Evolutionary conservation across 2,329 filamentous ascomycete species (phyloP).

Genomic region (Aureobasidium sp.): DNA sequence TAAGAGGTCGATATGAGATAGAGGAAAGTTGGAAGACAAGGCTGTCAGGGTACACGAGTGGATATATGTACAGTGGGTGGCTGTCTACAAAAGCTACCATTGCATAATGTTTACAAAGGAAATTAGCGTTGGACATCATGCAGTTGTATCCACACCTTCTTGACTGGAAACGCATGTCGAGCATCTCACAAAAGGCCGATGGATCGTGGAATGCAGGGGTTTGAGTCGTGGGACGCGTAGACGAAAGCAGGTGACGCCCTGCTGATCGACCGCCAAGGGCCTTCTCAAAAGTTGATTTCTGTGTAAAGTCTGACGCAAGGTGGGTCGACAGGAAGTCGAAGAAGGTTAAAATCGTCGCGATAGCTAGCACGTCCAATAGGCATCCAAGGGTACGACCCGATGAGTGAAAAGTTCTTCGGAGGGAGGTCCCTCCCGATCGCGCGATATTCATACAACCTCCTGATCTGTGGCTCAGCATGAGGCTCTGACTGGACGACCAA

Average conservation of each 20-base stretch:
- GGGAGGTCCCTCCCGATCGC: not conserved
- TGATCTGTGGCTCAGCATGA: not conserved
- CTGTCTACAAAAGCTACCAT: not conserved
- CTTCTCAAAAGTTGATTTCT: not conserved
- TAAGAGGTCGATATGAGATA: not conserved
- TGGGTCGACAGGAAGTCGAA: not conserved
- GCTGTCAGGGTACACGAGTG: not conserved
- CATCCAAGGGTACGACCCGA: not conserved
- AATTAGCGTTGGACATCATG: slow-evolving; percentile 5
- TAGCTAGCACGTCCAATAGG: not conserved
- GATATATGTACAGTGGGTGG: slow-evolving; percentile 9
- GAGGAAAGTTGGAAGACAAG: not conserved
- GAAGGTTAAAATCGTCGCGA: not conserved
- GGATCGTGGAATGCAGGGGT: slow-evolving; percentile 12
- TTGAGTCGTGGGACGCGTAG: not conserved
- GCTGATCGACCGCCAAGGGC: slow-evolving; percentile 1
- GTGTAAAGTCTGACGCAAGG: slow-evolving; percentile 4
- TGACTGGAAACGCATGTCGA: slow-evolving; percentile 6
- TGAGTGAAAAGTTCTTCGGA: not conserved
- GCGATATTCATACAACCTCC: slow-evolving; percentile 6
- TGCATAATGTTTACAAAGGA: slow-evolving; percentile 9
- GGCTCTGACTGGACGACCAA: not conserved
- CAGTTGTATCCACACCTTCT: slow-evolving; percentile 2
- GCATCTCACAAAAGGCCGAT: not conserved
- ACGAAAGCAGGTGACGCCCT: slow-evolving; percentile 10